Conservation (phyloP, 306 rosid genomes). For the Inga leiocalycina region DNA sequence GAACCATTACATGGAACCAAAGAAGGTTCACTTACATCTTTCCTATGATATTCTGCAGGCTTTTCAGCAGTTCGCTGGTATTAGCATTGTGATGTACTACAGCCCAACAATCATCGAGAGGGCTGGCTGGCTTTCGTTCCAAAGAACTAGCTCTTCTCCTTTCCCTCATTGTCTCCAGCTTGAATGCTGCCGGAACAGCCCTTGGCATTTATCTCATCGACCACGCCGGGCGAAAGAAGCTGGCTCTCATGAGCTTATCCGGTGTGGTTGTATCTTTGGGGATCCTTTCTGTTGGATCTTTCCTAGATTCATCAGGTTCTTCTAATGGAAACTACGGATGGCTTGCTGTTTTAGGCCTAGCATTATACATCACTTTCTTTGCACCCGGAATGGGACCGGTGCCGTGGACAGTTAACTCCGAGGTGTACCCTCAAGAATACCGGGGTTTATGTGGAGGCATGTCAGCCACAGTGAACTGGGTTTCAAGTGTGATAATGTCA, state of each 20-base stretch:
- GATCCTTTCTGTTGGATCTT: constrained; percentile 13
- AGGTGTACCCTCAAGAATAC: constrained; percentile 81
- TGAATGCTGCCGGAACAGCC: constrained; percentile 69
- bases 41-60: constrained; percentile 40
- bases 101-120: constrained; percentile 79
- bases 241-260: constrained; percentile 41
- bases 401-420: constrained; percentile 91
- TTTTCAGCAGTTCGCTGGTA: constrained; percentile 77
- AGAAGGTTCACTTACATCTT: neutral
- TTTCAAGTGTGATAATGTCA: constrained; percentile 71
- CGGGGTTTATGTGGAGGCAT: constrained; percentile 87
- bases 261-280: constrained; percentile 8
- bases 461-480: constrained; percentile 90
- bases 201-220: constrained; percentile 72
- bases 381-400: constrained; percentile 96
- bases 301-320: constrained; percentile 19
- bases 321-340: constrained; percentile 49
- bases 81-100: constrained; percentile 85
- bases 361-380: constrained; percentile 63
- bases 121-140: constrained; percentile 85
- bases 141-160: constrained; percentile 66
- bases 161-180: constrained; percentile 66
- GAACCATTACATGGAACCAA: neutral
- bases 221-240: constrained; percentile 48
- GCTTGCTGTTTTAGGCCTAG: constrained; percentile 68